phyloP scores from a whole-genome alignment of 2,329 filamentous ascomycete species.

The Colletotrichum coccodes region DNA sequence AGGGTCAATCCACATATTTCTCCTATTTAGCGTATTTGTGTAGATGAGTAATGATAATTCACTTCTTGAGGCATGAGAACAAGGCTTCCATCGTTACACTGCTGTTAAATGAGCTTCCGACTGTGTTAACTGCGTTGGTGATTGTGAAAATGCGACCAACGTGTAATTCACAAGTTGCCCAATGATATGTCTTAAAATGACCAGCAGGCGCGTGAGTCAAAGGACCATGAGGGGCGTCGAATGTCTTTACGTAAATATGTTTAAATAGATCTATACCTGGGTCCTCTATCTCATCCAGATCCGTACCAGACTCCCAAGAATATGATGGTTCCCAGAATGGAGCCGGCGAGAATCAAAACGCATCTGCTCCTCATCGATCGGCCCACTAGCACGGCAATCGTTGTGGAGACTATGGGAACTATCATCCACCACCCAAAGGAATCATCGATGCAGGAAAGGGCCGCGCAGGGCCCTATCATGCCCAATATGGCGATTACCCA shows the following conservation, averaged over 20 bases:
- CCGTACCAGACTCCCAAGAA: slow-evolving; percentile 6
- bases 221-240: no score
- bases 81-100: not conserved
- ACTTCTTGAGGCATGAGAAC: slow-evolving; percentile 17
- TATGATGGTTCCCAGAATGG: not conserved
- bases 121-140: not conserved
- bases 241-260: no score
- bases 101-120: not conserved
- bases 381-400: slow-evolving; percentile 5
- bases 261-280: not conserved
- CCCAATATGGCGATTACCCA: slow-evolving; percentile 7
- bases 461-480: not conserved
- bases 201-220: not conserved
- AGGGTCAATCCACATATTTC: not conserved
- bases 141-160: not conserved
- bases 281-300: no score
- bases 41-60: slow-evolving; percentile 33
- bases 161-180: not conserved
- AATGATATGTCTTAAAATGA: no score
- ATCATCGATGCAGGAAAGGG: not conserved
- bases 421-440: slow-evolving; percentile 9
- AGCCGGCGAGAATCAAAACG: not conserved
- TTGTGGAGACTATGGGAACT: not conserved
- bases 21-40: slow-evolving; percentile 22
- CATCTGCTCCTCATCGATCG: slow-evolving; percentile 2